Evolutionary conservation across 2,329 filamentous ascomycete species (phyloP), one percentile per base, ranked within the genome.

Genomic region (Westerdykella ornata): DNA sequence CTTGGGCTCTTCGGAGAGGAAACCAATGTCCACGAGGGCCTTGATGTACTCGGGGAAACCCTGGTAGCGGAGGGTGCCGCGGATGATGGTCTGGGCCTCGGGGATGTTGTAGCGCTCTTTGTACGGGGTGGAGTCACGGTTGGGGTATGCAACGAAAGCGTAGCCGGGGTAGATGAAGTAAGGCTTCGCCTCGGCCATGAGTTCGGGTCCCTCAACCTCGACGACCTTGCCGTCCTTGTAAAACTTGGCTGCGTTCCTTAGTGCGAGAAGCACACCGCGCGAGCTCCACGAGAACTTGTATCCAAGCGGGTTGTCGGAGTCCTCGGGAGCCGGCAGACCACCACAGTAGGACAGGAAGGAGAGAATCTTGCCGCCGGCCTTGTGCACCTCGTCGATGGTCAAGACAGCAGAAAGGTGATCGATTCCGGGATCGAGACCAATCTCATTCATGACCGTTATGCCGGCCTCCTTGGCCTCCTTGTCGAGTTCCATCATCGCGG

Each of bases 401-500:
- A 90, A 85, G 66, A 96, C 79, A 35, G 89, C 89, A 63, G 90
- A 85, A 43, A 84, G 70, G 65, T 85, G 81, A 63, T 88, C 83
- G 52, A 88, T 79, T 62, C 82, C 82, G 19, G 82, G 82, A 66
- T 85, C 82, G 33, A 74, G 67, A 47, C 57, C 59, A 39, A 66
- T 65, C 55, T 97, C 90, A 71, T 97, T 96, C 85, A 96, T 89
- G 63, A 96, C 89, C 9, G 88, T 94, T 64, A 96, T 96, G 47
- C 88, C 89, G 14, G 90, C 90, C 49, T 84, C 85, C 76, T 95
- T 85, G 66, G 78, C 81, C 56, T 84, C 73, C 57, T 81, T 74
- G 59, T 96, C 84, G 38, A 97, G 80, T 73, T 89, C 90, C 71
- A 83, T 69, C 88, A 96, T 96, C 51, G 87, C 86, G 3, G 88